phyloP scores from a whole-genome alignment of 306 rosid genomes.

The Trifolium subterraneum region DNA sequence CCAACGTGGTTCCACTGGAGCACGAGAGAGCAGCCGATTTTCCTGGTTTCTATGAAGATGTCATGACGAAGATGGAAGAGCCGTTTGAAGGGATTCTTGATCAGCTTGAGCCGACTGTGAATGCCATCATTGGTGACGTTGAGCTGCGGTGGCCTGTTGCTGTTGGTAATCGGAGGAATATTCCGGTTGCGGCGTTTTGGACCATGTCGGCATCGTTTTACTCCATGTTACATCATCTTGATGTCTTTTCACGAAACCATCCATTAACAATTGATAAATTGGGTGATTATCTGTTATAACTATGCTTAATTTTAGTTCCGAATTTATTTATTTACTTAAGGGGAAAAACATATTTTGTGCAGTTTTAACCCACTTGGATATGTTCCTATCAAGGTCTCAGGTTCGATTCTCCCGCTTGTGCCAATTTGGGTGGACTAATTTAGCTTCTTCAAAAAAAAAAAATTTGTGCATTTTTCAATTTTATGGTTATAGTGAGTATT shows the following conservation, averaged over 20 bases:
- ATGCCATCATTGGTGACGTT: conserved; percentile 40
- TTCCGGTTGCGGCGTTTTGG: conserved; percentile 57
- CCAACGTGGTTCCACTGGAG: conserved; percentile 57
- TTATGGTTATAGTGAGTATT: neutral
- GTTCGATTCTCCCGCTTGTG: too few relatives aligned
- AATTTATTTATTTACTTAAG: neutral
- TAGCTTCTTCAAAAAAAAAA: too few relatives aligned
- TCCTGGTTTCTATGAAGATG: conserved; percentile 43
- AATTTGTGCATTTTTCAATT: neutral
- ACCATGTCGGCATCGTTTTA: conserved; percentile 51
- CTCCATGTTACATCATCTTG: conserved; percentile 33
- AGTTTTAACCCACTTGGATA: too few relatives aligned
- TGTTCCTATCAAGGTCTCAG: too few relatives aligned
- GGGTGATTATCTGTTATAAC: conserved; percentile 18
- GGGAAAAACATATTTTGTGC: neutral
- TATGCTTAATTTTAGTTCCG: neutral
- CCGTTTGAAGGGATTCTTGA: conserved; percentile 58
- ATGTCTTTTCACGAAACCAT: conserved; percentile 9
- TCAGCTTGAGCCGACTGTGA: conserved; percentile 46
- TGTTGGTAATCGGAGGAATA: conserved; percentile 44
- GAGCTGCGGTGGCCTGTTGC: conserved; percentile 44
- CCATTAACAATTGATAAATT: neutral
- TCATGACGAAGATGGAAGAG: conserved; percentile 51
- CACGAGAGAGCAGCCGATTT: conserved; percentile 38
- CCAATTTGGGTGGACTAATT: too few relatives aligned